Evolutionary conservation across 1,139 yeast species (phyloP).

Genomic region (Protomyces lactucae-debilis): DNA sequence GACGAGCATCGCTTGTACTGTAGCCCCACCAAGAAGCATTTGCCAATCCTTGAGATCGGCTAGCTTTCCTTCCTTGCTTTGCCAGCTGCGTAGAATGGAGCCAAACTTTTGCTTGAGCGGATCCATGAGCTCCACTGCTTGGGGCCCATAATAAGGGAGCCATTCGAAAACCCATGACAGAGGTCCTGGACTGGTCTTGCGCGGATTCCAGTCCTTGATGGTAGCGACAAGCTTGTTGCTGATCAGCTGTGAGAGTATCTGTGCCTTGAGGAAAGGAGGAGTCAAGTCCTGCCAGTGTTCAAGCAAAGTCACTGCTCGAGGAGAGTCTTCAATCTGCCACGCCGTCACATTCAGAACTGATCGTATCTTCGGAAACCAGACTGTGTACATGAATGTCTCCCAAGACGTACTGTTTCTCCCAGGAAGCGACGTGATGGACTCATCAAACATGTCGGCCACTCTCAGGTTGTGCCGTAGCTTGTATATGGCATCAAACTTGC

Average conservation of each 20-base stretch:
- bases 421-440: constrained; percentile 29
- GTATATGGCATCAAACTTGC: constrained; percentile 13
- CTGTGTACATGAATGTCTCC: constrained; percentile 41
- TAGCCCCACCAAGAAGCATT: constrained; percentile 41
- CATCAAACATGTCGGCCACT: neutral
- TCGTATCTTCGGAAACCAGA: constrained; percentile 42
- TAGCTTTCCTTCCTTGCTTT: constrained; percentile 35
- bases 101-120: constrained; percentile 40
- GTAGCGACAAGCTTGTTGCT: constrained; percentile 42
- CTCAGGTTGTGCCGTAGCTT: constrained; percentile 6
- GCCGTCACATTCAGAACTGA: constrained; percentile 34
- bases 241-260: constrained; percentile 38
- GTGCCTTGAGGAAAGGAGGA: constrained; percentile 39
- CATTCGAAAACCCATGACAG: constrained; percentile 47
- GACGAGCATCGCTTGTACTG: constrained; percentile 36
- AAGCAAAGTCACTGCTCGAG: constrained; percentile 38
- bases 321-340: constrained; percentile 40
- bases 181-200: neutral
- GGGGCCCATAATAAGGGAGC: constrained; percentile 41
- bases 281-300: constrained; percentile 47
- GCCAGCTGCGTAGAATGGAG: constrained; percentile 41
- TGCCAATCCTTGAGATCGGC: constrained; percentile 42
- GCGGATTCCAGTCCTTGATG: constrained; percentile 43
- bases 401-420: constrained; percentile 34
- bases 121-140: constrained; percentile 35